Evolutionary conservation across 768 basidiomycete genomes (phyloP).

Genomic region (Terana coerulea): DNA sequence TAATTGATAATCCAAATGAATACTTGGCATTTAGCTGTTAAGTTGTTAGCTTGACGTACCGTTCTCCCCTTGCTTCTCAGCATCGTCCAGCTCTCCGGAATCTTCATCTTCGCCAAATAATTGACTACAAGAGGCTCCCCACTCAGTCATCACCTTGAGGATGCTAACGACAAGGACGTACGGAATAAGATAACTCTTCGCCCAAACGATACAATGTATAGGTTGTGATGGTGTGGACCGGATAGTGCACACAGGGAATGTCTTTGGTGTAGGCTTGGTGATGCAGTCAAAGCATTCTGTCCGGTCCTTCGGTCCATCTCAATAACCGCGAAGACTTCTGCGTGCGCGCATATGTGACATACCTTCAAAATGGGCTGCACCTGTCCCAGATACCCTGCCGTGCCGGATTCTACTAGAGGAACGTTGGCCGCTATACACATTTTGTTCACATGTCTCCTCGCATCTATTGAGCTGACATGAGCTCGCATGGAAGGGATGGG

Average conservation of each 20-base stretch:
- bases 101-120: conserved; percentile 93
- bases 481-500: not conserved
- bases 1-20: conserved; percentile 27
- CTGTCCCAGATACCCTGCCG: conserved; percentile 95
- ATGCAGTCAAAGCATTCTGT: conserved; percentile 97
- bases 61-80: conserved; percentile 91
- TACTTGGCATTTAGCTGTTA: not conserved
- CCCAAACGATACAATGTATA: conserved; percentile 99
- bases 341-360: not conserved
- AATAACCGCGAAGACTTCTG: not conserved
- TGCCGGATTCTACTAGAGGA: conserved; percentile 93
- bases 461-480: conserved; percentile 51
- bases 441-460: conserved; percentile 92
- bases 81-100: conserved; percentile 84
- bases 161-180: conserved; percentile 34
- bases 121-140: conserved; percentile 50
- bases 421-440: conserved; percentile 94
- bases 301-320: conserved; percentile 49
- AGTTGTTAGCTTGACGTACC: conserved; percentile 42
- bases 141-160: not conserved
- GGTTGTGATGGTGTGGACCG: conserved; percentile 95
- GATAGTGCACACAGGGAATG: conserved; percentile 97
- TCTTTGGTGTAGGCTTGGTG: conserved; percentile 89
- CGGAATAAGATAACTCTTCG: conserved; percentile 94
- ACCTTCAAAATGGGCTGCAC: conserved; percentile 90